Evolutionary conservation across 257 asterid species (phyloP).

Genomic region (Primulina huaijiensis): DNA sequence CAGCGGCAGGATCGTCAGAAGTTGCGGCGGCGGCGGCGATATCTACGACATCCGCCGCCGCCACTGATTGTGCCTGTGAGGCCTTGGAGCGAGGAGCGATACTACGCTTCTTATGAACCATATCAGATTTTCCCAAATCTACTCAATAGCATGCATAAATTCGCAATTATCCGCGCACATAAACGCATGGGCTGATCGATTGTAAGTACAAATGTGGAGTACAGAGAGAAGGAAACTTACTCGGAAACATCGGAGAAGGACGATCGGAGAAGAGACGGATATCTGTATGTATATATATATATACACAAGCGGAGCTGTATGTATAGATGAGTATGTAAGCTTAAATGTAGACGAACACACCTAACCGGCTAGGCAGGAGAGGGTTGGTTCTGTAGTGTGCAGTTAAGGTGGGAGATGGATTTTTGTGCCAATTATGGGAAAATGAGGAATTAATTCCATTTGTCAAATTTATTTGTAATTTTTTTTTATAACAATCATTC

Average conservation of each 20-base stretch:
- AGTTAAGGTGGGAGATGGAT: background rate
- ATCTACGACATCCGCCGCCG: conserved; percentile 14
- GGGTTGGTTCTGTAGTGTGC: conserved; percentile 23
- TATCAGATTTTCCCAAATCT: conserved; percentile 25
- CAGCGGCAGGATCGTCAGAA: background rate
- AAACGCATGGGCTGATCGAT: background rate
- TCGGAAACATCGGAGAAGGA: conserved; percentile 20
- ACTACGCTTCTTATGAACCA: conserved; percentile 51
- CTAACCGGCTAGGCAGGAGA: conserved; percentile 11
- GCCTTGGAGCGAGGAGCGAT: conserved; percentile 47
- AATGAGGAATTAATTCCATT: no score
- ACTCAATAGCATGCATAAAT: conserved; percentile 40
- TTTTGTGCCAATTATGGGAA: no score
- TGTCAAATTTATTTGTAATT: no score
- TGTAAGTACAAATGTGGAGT: conserved; percentile 9
- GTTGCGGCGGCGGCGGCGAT: conserved; percentile 1
- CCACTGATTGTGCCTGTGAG: conserved; percentile 22
- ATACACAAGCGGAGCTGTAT: background rate
- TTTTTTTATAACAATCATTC: no score
- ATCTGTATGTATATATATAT: background rate
- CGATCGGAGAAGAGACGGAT: conserved; percentile 27
- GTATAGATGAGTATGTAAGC: conserved; percentile 17
- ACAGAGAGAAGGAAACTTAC: conserved; percentile 23
- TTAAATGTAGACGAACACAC: conserved; percentile 22
- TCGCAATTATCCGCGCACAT: conserved; percentile 12